phyloP scores from a whole-genome alignment of 1,284 basidiomycete species.

The Ceratobasidium papillatum region DNA sequence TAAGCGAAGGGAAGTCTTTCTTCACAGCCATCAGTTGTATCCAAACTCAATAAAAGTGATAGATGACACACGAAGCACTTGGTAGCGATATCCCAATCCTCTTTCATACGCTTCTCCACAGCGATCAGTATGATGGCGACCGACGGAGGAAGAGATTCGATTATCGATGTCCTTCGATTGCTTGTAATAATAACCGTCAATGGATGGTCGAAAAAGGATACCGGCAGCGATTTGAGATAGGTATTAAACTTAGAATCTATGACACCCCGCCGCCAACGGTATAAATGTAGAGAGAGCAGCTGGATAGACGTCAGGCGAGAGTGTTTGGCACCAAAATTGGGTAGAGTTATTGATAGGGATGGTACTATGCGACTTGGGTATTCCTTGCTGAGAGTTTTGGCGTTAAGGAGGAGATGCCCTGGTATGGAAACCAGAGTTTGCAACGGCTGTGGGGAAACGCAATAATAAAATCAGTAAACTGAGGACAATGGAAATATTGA shows the following conservation, averaged over 20 bases:
- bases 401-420: constrained; percentile 72
- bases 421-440: constrained; percentile 73
- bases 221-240: constrained; percentile 78
- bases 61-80: constrained; percentile 53
- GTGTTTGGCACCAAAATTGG: constrained; percentile 36
- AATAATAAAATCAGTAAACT: not conserved
- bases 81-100: constrained; percentile 61
- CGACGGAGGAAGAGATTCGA: constrained; percentile 62
- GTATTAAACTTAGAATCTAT: constrained; percentile 71
- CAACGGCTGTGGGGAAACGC: constrained; percentile 56
- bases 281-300: constrained; percentile 68
- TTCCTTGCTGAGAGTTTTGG: constrained; percentile 60
- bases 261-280: constrained; percentile 53
- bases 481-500: not conserved
- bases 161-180: constrained; percentile 41
- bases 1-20: not conserved
- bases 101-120: constrained; percentile 62
- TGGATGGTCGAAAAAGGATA: constrained; percentile 75
- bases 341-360: not conserved
- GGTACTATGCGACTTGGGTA: constrained; percentile 48
- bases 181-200: constrained; percentile 55
- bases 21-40: not conserved
- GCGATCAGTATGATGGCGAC: constrained; percentile 59
- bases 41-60: not conserved
- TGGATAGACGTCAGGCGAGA: constrained; percentile 64